phyloP scores from a whole-genome alignment of 2,329 filamentous ascomycete genomes.

The Fusarium denticulatum region DNA sequence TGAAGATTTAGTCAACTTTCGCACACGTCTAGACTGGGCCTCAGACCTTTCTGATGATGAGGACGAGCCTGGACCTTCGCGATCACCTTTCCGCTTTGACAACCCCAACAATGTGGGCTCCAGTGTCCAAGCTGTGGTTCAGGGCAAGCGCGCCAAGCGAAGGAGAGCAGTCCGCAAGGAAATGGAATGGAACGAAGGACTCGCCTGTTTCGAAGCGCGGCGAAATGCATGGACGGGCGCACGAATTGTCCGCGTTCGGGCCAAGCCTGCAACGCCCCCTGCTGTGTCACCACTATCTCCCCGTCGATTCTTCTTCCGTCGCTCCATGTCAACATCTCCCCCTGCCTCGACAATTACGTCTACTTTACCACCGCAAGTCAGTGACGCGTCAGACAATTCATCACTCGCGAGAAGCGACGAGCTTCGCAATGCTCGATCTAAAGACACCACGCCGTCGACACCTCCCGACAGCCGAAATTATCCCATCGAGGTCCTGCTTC shows the following conservation, averaged over 20 bases:
- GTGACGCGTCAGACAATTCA: slow-evolving; percentile 53
- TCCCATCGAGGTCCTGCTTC: slow-evolving; percentile 72
- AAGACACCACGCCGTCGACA: slow-evolving; percentile 47
- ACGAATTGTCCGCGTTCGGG: slow-evolving; percentile 64
- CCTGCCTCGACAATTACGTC: slow-evolving; percentile 41
- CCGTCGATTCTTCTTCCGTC: slow-evolving; percentile 62
- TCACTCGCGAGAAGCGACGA: slow-evolving; percentile 53
- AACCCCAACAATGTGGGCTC: slow-evolving; percentile 58
- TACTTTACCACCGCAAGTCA: slow-evolving; percentile 36
- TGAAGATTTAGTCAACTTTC: slow-evolving; percentile 62
- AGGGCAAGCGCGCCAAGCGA: slow-evolving; percentile 64
- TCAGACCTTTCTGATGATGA: slow-evolving; percentile 67
- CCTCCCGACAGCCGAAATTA: slow-evolving; percentile 45
- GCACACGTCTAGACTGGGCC: slow-evolving; percentile 64
- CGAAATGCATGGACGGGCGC: slow-evolving; percentile 90
- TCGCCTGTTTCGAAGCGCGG: slow-evolving; percentile 80
- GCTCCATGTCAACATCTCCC: slow-evolving; percentile 56
- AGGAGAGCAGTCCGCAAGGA: slow-evolving; percentile 70
- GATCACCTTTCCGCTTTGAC: slow-evolving; percentile 63
- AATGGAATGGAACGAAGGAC: slow-evolving; percentile 80
- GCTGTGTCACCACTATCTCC: slow-evolving; percentile 58
- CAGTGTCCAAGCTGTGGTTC: slow-evolving; percentile 53
- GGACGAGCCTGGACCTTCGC: slow-evolving; percentile 50
- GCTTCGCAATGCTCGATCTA: slow-evolving; percentile 46
- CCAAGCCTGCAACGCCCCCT: slow-evolving; percentile 55